Conservation (phyloP, 352 stramenopile species). For the Globisporangium barbulae region DNA sequence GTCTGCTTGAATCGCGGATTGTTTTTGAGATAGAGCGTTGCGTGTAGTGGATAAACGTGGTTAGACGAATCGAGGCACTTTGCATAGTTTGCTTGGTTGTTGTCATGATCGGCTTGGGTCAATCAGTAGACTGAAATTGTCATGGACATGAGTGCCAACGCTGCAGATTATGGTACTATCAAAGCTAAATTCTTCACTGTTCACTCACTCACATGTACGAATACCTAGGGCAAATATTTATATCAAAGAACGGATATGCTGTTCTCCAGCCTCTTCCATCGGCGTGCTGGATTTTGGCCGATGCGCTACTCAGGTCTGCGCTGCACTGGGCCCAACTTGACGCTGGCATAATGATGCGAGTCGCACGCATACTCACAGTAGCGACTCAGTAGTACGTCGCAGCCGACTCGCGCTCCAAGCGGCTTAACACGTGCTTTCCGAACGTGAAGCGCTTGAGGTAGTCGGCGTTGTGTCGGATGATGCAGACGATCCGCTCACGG, state of each 20-base stretch:
- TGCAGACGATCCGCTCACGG: slow-evolving; percentile 85
- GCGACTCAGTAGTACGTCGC: slow-evolving; percentile 21
- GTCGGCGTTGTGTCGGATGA: slow-evolving; percentile 88
- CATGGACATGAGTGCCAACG: not conserved
- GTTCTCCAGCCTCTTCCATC: not conserved
- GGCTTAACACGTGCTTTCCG: slow-evolving; percentile 91
- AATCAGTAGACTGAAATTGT: not conserved
- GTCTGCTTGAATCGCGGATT: not conserved
- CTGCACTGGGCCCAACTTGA: not conserved
- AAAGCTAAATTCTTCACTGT: slow-evolving; percentile 11
- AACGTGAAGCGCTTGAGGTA: slow-evolving; percentile 92
- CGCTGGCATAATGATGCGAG: not conserved
- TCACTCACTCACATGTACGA: slow-evolving; percentile 9
- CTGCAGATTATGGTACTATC: slow-evolving; percentile 2
- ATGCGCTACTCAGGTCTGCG: not conserved
- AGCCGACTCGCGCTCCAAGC: slow-evolving; percentile 48
- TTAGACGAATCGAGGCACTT: not conserved
- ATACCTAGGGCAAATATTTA: slow-evolving; percentile 12
- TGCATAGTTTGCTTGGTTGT: not conserved
- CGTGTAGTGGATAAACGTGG: not conserved
- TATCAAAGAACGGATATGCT: slow-evolving; percentile 6
- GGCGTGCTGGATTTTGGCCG: not conserved
- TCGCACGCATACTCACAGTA: slow-evolving; percentile 1
- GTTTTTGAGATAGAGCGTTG: slow-evolving; percentile 2
- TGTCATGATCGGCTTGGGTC: not conserved